A percentile compares a stretch with the other conserved stretches of the same genome.
phyloP scores from a whole-genome alignment of 176 grass and related monocot species.

The Neostapfia colusana region DNA sequence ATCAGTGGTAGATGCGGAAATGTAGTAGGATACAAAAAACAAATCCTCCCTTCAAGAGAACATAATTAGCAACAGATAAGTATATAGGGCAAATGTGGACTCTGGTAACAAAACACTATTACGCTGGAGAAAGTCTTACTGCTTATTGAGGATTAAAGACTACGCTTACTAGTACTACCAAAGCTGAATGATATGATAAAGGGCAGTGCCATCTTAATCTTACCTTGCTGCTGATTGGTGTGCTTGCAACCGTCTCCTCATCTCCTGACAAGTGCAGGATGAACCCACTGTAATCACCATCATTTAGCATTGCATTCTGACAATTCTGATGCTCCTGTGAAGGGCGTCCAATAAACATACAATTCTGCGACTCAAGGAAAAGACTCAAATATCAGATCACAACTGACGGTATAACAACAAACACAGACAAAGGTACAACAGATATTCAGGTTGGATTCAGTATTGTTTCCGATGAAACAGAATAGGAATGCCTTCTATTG shows the following conservation, averaged over 20 bases:
- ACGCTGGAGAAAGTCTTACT: background rate
- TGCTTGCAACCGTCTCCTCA: slow-evolving; percentile 39
- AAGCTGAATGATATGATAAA: slow-evolving; percentile 14
- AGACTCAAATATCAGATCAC: slow-evolving; percentile 1
- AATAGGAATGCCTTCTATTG: background rate
- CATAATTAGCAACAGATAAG: background rate
- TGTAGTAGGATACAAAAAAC: background rate
- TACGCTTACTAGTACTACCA: background rate
- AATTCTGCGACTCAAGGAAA: slow-evolving; percentile 42
- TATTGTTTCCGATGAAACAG: background rate
- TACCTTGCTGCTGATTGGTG: slow-evolving; percentile 51
- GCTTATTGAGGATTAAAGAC: background rate
- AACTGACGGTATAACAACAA: background rate
- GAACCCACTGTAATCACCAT: slow-evolving; percentile 36
- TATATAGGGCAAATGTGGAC: background rate
- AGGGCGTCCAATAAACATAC: slow-evolving; percentile 24
- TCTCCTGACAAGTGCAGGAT: slow-evolving; percentile 67
- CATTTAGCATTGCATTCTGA: slow-evolving; percentile 6
- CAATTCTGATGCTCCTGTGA: slow-evolving; percentile 19
- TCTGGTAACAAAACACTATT: background rate
- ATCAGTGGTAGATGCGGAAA: background rate
- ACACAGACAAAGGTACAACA: background rate
- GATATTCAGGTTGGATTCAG: background rate
- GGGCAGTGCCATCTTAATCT: slow-evolving; percentile 2
- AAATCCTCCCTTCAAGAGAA: background rate